These are phyloP conservation scores for Sonneratia caseolaris DNA, from an alignment of 345 rosid genomes.

Conservation along the genomic window DNA sequence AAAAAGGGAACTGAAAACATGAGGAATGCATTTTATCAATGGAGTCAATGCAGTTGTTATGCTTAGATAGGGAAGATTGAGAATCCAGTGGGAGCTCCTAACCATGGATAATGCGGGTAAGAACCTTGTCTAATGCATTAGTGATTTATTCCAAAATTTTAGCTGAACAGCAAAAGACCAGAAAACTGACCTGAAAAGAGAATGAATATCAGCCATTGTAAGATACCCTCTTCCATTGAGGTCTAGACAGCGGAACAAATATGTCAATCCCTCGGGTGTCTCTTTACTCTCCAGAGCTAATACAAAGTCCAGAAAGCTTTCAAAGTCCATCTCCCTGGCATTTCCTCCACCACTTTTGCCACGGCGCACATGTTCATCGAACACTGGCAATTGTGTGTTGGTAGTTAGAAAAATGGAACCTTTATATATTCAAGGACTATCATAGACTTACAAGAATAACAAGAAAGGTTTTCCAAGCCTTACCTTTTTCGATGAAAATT, in stretches of 20 bases:
- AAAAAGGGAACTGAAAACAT: background rate
- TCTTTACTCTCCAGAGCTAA: conserved; percentile 96
- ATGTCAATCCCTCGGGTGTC: conserved; percentile 91
- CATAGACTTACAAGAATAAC: background rate
- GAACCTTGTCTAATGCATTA: background rate
- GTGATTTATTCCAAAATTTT: background rate
- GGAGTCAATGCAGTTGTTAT: background rate
- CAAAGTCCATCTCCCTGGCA: conserved; percentile 91
- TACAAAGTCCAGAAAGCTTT: conserved; percentile 89
- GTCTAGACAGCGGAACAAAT: conserved; percentile 87
- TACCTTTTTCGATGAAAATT: conserved; percentile 94
- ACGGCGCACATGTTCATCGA: conserved; percentile 91
- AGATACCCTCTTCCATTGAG: conserved; percentile 85
- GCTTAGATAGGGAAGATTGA: background rate
- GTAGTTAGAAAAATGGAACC: conserved; percentile 2
- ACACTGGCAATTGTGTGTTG: conserved; percentile 35
- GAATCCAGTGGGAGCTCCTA: background rate
- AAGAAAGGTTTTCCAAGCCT: conserved; percentile 3
- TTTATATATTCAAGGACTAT: background rate
- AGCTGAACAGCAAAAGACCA: background rate
- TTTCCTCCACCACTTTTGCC: conserved; percentile 57
- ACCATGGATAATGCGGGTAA: background rate
- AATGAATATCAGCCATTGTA: conserved; percentile 93
- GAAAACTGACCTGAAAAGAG: conserved; percentile 76
- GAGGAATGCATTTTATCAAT: background rate